Percentiles rank a stretch among this genome's conserved stretches.
Evolutionary conservation across 768 basidiomycete genomes (phyloP).

Genomic region (Pleurotus platypus): DNA sequence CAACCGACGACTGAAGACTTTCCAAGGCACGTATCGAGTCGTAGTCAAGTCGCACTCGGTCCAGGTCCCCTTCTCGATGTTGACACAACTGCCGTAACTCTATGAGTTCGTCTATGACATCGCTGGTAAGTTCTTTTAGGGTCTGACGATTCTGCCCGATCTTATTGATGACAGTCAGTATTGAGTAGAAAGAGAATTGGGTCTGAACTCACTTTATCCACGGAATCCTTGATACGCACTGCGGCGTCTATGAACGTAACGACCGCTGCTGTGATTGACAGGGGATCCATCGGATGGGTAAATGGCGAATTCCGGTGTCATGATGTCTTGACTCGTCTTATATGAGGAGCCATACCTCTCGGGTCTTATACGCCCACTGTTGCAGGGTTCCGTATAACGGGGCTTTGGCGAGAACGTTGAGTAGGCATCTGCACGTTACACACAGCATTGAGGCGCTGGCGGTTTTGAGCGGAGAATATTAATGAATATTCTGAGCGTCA

Average conservation of each 20-base stretch:
- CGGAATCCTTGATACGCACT: neutral
- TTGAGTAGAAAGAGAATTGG: neutral
- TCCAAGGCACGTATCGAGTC: neutral
- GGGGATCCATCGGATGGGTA: neutral
- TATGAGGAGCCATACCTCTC: too few relatives aligned
- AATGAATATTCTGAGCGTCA: too few relatives aligned
- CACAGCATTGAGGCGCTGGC: too few relatives aligned
- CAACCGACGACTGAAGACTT: neutral
- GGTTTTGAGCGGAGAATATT: too few relatives aligned
- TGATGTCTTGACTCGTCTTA: too few relatives aligned
- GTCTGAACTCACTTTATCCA: neutral
- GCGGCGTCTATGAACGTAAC: neutral
- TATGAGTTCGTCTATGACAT: neutral
- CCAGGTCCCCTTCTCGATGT: neutral
- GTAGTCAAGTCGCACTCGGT: neutral
- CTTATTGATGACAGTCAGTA: neutral
- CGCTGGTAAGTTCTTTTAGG: neutral
- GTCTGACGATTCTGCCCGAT: neutral
- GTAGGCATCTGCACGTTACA: too few relatives aligned
- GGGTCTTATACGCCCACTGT: too few relatives aligned
- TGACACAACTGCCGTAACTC: neutral
- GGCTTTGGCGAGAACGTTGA: too few relatives aligned
- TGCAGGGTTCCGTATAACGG: too few relatives aligned
- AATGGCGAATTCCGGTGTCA: too few relatives aligned
- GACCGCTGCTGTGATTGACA: neutral